A percentile compares a stretch with the other conserved stretches of the same genome.
These are phyloP conservation scores for Ustilago bromivora DNA, from an alignment of 1,284 basidiomycete genomes.

Conservation along the genomic window DNA sequence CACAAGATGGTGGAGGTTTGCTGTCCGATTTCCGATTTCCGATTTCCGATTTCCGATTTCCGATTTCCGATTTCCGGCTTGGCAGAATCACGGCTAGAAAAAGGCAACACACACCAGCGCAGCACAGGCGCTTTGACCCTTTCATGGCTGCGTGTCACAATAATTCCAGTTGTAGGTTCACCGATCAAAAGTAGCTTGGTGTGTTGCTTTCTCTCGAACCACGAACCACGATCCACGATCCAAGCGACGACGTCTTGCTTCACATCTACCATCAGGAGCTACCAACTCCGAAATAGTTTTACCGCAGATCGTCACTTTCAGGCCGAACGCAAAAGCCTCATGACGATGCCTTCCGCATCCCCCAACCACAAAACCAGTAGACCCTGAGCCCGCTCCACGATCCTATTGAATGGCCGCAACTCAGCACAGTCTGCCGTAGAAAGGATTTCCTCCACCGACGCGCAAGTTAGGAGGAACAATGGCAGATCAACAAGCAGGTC, in stretches of 20 bases:
- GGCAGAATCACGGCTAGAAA: background rate
- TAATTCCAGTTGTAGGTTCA: background rate
- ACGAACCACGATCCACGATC: background rate
- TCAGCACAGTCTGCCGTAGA: background rate
- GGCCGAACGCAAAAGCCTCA: background rate
- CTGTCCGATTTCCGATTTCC: background rate
- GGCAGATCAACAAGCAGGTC: conserved; percentile 27
- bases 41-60: too few relatives aligned
- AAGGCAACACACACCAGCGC: background rate
- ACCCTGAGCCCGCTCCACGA: background rate
- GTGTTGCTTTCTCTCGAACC: conserved; percentile 2
- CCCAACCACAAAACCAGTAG: background rate
- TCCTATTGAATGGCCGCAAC: background rate
- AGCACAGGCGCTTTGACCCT: background rate
- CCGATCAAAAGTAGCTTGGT: background rate
- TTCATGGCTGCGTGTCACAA: background rate
- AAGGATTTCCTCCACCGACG: background rate
- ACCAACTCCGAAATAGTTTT: too few relatives aligned
- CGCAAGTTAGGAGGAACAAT: conserved; percentile 10
- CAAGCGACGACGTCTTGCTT: too few relatives aligned
- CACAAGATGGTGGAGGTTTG: background rate
- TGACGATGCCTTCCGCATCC: background rate
- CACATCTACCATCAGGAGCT: too few relatives aligned
- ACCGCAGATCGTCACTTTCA: too few relatives aligned
- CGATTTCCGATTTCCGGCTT: background rate